Evolutionary conservation across 495 filamentous ascomycete species (phyloP).

Genomic region (Lasiosphaeria ovina): DNA sequence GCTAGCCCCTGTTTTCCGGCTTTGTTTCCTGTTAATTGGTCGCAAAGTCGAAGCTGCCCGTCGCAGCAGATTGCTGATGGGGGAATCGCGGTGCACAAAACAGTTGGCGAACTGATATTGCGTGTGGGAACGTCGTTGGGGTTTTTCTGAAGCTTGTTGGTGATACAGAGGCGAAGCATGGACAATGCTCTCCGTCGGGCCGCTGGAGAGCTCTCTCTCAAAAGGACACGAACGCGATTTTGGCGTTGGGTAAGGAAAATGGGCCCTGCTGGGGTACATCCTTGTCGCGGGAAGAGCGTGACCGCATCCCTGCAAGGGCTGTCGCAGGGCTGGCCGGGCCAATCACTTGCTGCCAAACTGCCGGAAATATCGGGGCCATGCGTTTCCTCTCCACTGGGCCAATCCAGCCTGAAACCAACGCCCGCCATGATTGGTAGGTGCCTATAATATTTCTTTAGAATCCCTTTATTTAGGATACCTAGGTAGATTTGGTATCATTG

Average conservation of each 20-base stretch:
- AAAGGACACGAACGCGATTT: constrained; percentile 44
- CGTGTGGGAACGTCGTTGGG: too few relatives aligned
- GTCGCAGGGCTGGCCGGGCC: constrained; percentile 7
- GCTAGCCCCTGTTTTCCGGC: too few relatives aligned
- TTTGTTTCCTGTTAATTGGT: too few relatives aligned
- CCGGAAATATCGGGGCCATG: not conserved
- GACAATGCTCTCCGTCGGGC: not conserved
- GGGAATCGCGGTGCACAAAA: not conserved
- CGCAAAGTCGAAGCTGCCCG: too few relatives aligned
- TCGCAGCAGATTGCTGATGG: not conserved
- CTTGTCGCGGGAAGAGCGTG: constrained; percentile 12
- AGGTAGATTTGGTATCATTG: not conserved
- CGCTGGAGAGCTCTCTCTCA: constrained; percentile 13
- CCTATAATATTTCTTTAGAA: not conserved
- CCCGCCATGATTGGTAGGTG: not conserved
- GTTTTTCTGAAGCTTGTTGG: not conserved
- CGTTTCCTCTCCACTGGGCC: constrained; percentile 4
- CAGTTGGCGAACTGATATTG: not conserved
- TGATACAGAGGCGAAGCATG: not conserved
- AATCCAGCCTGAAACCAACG: constrained; percentile 17
- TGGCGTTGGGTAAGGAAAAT: constrained; percentile 11
- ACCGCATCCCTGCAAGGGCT: constrained; percentile 1
- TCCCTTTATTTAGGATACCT: not conserved
- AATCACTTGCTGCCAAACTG: constrained; percentile 14
- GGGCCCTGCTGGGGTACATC: too few relatives aligned